Base-by-base conservation (phyloP, 495 filamentous ascomycete genomes). In the Trichoderma parareesei region DNA sequence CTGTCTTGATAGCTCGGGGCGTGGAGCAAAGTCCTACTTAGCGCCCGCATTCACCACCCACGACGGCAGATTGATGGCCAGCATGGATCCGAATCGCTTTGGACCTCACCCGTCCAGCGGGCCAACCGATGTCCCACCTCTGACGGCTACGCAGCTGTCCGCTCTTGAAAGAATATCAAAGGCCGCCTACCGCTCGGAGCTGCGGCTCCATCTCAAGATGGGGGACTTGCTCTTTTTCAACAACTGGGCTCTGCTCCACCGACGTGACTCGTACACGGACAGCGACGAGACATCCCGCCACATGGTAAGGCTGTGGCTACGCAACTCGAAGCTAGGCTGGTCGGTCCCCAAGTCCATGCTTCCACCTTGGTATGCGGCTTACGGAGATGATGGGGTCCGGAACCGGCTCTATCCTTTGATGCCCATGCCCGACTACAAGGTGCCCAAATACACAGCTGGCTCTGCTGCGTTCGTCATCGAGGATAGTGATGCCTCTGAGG, bases 191-290 rank as follows among this genome's bases (percentile, higher is more conserved):
- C 74, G 70, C 49, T 65, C 78, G 46, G 73, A 73, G 5, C 55
- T 77, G 6, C 67, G 38, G 20, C 69, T 89, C 5, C 73, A 82
- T 35, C 78, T 84, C 35, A 74, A 79, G 61, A 74, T 76, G 7
- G 87, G 86, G 0, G 87, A 90, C 70, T 75, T 89, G 16, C 72
- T 85, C 46, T 85, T 86, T 66, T 76, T 88, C 66, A 87, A 89
- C 68, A 89, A 90, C 64, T 75, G 86, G 37, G 76, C 76, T 5
- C 69, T 86, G 7, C 78, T 89, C 61, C 87, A 90, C 71, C 82
- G 77, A 18, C 76, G 84, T 2, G 78, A 81, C 42, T 67, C 74
- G 3, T 86, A 83, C 66, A 60, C 70, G 41, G 81, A 84, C 65
- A 62, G 68, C 3, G 59, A 61, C 14, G 61, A 63, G 16, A 71